Percentiles rank a stretch among this genome's conserved stretches.
Conservation (phyloP, 1,284 basidiomycete genomes). For the Ustilago xerochloae region DNA sequence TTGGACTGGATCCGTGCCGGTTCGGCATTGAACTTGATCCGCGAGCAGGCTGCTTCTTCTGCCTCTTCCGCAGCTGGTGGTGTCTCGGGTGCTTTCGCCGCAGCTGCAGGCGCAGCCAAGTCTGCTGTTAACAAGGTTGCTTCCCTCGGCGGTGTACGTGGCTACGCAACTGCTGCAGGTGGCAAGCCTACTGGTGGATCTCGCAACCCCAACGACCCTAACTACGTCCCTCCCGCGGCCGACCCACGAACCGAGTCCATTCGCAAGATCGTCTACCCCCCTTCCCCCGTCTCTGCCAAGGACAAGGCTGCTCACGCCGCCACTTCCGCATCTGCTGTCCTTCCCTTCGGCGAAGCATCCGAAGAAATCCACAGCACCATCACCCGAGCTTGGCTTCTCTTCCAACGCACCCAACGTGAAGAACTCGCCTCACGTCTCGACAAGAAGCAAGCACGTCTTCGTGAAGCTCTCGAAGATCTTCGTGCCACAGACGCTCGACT, state of each 20-base stretch:
- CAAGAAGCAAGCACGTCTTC: constrained; percentile 52
- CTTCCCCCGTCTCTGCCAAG: constrained; percentile 28
- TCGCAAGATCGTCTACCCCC: constrained; percentile 62
- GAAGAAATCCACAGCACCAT: constrained; percentile 91
- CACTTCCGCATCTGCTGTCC: constrained; percentile 36
- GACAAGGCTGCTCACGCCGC: constrained; percentile 27
- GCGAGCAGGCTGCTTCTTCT: constrained; percentile 49
- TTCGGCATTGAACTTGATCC: constrained; percentile 65
- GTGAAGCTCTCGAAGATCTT: constrained; percentile 58
- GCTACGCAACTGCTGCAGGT: constrained; percentile 53
- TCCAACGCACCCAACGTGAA: constrained; percentile 79
- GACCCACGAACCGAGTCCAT: constrained; percentile 59
- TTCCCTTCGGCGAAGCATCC: constrained; percentile 42
- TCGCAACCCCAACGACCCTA: constrained; percentile 61
- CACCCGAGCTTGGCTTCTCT: constrained; percentile 87
- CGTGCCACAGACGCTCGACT: constrained; percentile 32
- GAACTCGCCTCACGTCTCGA: constrained; percentile 40
- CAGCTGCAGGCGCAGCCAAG: constrained; percentile 27
- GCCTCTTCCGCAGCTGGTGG: constrained; percentile 12
- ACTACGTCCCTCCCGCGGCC: constrained; percentile 56
- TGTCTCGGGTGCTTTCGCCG: constrained; percentile 32
- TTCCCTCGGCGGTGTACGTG: constrained; percentile 41
- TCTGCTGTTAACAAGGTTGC: constrained; percentile 28
- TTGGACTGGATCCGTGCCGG: constrained; percentile 67
- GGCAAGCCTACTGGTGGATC: constrained; percentile 22